Evolutionary conservation across 73 alveolate genomes (phyloP), one percentile per base, ranked within the genome.

Genomic region (Stentor coeruleus): DNA sequence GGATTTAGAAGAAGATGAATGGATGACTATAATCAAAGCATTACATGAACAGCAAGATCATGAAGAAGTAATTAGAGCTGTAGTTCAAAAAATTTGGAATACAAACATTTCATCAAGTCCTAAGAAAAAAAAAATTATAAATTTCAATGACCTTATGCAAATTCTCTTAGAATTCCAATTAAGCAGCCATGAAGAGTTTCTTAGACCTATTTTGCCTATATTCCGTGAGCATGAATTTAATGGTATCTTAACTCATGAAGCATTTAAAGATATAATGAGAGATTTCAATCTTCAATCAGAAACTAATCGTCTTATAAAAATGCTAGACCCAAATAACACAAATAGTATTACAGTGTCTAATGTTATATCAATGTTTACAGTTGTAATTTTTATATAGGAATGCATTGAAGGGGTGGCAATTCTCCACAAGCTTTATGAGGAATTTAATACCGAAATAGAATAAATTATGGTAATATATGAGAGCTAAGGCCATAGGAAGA

Each of bases 11-110:
- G 98, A 96, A 39, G 99, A 97, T 88, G 97, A 95, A 87, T 96
- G 97, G 85, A 88, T 92, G 35, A 96, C 93, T 85, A 97, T 97
- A 74, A 90, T 97, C 31, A 96, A 96, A 81, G 91, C 93, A 57
- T 91, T 97, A 97, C 96, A 94, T 84, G 98, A 97, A 58, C 95
- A 95, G 57, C 92, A 88, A 49, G 99, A 95, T 85, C 87, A 88
- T 72, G 95, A 91, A 72, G 74, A 89, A 35, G 84, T 93, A 33
- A 75, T 77, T 37, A 41, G 41, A 3, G 85, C 76, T 33, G 82
- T 85, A 38, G 35, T n/a, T 76, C 82, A 80, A 81, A 81, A 75
- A 73, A 85, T 66, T 80, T 89, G 37, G 77, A 28, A 84, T 74
- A 59, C 59, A 42, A 81, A 59, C 58, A 84, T 90, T 75, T 76